Percentiles rank a stretch among this genome's conserved stretches.
phyloP scores from a whole-genome alignment of 441 rosid species.

The Pelargonium fulgidum region DNA sequence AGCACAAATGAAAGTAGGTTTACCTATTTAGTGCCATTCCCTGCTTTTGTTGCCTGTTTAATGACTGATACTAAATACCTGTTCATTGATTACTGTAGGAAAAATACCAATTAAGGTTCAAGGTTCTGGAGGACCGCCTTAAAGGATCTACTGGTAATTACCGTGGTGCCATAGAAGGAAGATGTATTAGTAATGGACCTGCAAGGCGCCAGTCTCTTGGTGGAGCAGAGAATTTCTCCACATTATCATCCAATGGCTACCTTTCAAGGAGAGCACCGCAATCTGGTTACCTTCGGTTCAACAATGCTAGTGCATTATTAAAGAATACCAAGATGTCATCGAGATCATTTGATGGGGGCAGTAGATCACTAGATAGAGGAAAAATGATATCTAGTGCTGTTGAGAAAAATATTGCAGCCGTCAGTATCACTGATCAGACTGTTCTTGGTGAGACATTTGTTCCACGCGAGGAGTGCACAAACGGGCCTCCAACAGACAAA shows the following conservation, averaged over 20 bases:
- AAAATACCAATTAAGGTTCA: conserved; percentile 41
- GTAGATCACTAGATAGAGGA: conserved; percentile 27
- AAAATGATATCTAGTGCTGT: conserved; percentile 22
- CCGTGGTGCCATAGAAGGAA: conserved; percentile 23
- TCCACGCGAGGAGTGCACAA: conserved; percentile 16
- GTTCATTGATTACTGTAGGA: conserved; percentile 28
- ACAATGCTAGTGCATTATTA: conserved; percentile 28
- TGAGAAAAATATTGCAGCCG: conserved; percentile 16
- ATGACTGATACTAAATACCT: conserved; percentile 7
- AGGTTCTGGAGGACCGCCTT: conserved; percentile 43
- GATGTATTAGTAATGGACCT: conserved; percentile 25
- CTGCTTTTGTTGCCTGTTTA: neutral
- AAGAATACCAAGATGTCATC: conserved; percentile 30
- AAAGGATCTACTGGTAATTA: conserved; percentile 28
- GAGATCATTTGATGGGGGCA: conserved; percentile 38
- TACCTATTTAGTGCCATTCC: neutral
- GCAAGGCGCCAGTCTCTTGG: conserved; percentile 39
- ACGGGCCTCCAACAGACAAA: conserved; percentile 22
- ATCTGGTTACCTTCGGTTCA: conserved; percentile 29
- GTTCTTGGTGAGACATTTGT: conserved; percentile 14
- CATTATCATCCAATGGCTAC: conserved; percentile 29
- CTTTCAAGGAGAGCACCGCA: conserved; percentile 25
- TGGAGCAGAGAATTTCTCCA: conserved; percentile 32
- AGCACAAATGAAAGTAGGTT: conserved; percentile 45
- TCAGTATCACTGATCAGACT: conserved; percentile 7